A percentile compares a stretch with the other conserved stretches of the same genome.
Evolutionary conservation across 805 yeast species (phyloP).

Genomic region (Yarrowia porcina): DNA sequence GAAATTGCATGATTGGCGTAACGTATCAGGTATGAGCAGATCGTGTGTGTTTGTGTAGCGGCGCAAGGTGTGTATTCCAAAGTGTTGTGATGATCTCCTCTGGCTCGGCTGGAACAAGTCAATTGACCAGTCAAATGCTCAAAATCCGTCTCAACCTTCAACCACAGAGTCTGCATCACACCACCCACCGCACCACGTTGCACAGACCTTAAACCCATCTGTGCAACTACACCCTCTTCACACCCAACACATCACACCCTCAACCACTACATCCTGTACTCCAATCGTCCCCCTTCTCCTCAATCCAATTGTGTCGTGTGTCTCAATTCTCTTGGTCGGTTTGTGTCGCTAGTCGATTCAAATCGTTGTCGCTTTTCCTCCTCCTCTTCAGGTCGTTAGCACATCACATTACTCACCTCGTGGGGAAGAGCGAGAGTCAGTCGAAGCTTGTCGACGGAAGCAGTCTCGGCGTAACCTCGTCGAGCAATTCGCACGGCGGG

Average conservation of each 20-base stretch:
- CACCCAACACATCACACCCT: not conserved
- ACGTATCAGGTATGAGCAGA: no score
- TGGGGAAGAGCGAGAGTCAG: constrained; percentile 91
- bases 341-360: constrained; percentile 30
- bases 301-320: not conserved
- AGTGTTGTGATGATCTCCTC: no score
- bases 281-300: not conserved
- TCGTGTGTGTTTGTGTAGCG: no score
- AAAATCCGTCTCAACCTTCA: not conserved
- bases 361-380: constrained; percentile 4
- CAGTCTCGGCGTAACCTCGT: constrained; percentile 87
- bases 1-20: no score
- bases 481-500: constrained; percentile 37
- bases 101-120: no score
- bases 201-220: not conserved
- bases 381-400: not conserved
- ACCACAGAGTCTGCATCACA: not conserved
- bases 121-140: not conserved
- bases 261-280: no score
- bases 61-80: no score
- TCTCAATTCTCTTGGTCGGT: not conserved
- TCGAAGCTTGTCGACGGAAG: constrained; percentile 67
- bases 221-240: not conserved
- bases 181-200: not conserved
- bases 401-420: constrained; percentile 43